These are phyloP conservation scores for Diaporthe ampelina DNA, from an alignment of 2,329 filamentous ascomycete species.

Conservation along the genomic window DNA sequence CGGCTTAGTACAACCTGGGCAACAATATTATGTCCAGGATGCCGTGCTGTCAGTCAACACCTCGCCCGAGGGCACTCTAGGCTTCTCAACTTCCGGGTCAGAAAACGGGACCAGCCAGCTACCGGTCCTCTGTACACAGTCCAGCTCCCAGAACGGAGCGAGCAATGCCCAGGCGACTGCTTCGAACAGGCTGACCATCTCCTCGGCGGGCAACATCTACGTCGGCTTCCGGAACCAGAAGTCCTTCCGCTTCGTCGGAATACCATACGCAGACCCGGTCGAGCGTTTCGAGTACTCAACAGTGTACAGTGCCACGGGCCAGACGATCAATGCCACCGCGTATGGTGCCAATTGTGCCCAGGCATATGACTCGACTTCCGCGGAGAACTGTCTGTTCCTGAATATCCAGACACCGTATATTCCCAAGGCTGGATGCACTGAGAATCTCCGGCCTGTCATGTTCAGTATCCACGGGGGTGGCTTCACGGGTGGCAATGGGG, in stretches of 20 bases:
- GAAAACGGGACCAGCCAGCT: slow-evolving; percentile 48
- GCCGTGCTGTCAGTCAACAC: slow-evolving; percentile 57
- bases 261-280: slow-evolving; percentile 37
- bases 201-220: slow-evolving; percentile 57
- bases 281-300: slow-evolving; percentile 54
- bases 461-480: slow-evolving; percentile 68
- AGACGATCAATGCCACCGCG: slow-evolving; percentile 59
- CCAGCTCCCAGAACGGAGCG: slow-evolving; percentile 46
- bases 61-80: slow-evolving; percentile 35
- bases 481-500: slow-evolving; percentile 57
- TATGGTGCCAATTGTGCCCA: slow-evolving; percentile 62
- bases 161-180: slow-evolving; percentile 50
- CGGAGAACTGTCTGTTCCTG: slow-evolving; percentile 63
- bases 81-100: slow-evolving; percentile 44
- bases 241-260: slow-evolving; percentile 53
- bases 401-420: slow-evolving; percentile 63
- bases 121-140: slow-evolving; percentile 66
- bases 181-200: slow-evolving; percentile 28
- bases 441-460: slow-evolving; percentile 60
- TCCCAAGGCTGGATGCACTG: slow-evolving; percentile 44
- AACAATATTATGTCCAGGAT: slow-evolving; percentile 58
- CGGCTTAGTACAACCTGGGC: slow-evolving; percentile 37
- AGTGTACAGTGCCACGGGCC: slow-evolving; percentile 58
- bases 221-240: slow-evolving; percentile 67
- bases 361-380: slow-evolving; percentile 47